Evolutionary conservation across 805 yeast genomes (phyloP).

Genomic region (Metschnikowia peoriensis): DNA sequence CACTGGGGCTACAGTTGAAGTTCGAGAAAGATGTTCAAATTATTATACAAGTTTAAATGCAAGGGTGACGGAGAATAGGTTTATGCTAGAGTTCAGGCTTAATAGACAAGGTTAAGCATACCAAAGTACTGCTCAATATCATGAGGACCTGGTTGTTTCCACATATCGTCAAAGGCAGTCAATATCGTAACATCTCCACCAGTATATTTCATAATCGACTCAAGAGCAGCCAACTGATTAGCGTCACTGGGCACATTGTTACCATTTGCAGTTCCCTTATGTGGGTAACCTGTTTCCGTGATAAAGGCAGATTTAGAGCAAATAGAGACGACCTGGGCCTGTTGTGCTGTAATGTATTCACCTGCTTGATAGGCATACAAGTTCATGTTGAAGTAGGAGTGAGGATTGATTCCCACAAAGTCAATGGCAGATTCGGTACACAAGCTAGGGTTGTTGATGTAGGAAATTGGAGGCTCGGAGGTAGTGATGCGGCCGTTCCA

Average conservation of each 20-base stretch:
- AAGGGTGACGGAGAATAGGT: neutral
- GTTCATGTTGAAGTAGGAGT: slow-evolving; percentile 73
- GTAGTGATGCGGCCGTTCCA: slow-evolving; percentile 76
- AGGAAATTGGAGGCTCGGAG: slow-evolving; percentile 85
- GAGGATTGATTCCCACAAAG: slow-evolving; percentile 82
- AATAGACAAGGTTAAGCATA: slow-evolving; percentile 40
- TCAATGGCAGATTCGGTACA: slow-evolving; percentile 73
- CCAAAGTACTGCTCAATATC: slow-evolving; percentile 90
- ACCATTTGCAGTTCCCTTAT: slow-evolving; percentile 70
- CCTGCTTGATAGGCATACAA: slow-evolving; percentile 71
- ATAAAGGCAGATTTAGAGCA: slow-evolving; percentile 61
- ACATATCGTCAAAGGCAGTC: slow-evolving; percentile 77
- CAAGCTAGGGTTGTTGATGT: slow-evolving; percentile 58
- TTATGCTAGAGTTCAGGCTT: neutral
- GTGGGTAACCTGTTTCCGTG: slow-evolving; percentile 91
- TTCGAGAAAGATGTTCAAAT: too few species aligned
- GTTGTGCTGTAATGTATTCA: slow-evolving; percentile 62
- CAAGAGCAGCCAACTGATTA: slow-evolving; percentile 72
- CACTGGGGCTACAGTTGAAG: too few species aligned
- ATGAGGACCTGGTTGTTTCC: slow-evolving; percentile 84
- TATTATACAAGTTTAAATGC: neutral
- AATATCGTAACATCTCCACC: slow-evolving; percentile 66
- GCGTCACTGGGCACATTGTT: slow-evolving; percentile 64
- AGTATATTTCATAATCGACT: slow-evolving; percentile 55
- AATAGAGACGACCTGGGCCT: slow-evolving; percentile 46